Percentiles rank a stretch among this genome's conserved stretches.
These are phyloP conservation scores for Actinidia arguta DNA, from an alignment of 179 eudicot species.

Conservation along the genomic window DNA sequence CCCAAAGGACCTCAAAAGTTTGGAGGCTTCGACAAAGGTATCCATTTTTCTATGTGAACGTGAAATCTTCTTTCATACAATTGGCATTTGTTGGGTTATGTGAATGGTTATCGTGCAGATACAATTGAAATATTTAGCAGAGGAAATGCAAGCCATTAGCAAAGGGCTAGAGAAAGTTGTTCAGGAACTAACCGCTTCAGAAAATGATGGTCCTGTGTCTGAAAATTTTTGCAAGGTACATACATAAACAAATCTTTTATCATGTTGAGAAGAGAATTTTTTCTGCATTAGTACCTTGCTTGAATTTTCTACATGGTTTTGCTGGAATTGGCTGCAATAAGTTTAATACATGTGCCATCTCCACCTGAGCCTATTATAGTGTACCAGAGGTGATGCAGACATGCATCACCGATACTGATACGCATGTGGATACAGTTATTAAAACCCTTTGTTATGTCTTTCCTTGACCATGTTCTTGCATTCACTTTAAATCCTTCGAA, in stretches of 20 bases:
- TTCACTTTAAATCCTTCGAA: too few relatives aligned
- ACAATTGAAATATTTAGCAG: slow-evolving; percentile 85
- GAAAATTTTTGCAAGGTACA: slow-evolving; percentile 71
- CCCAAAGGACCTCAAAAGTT: slow-evolving; percentile 69
- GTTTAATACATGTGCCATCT: not conserved
- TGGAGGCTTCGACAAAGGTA: slow-evolving; percentile 92
- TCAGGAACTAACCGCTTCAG: slow-evolving; percentile 74
- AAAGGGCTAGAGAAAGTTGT: slow-evolving; percentile 87
- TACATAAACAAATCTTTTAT: not conserved
- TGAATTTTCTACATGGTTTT: not conserved
- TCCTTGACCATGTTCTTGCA: too few relatives aligned
- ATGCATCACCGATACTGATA: too few relatives aligned
- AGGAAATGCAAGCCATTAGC: slow-evolving; percentile 89
- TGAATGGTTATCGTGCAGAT: slow-evolving; percentile 49
- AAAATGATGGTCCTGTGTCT: slow-evolving; percentile 84
- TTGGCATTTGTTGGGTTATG: not conserved
- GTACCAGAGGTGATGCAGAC: not conserved
- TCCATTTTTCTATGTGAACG: not conserved
- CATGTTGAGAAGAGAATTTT: not conserved
- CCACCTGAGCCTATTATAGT: not conserved
- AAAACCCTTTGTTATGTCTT: too few relatives aligned
- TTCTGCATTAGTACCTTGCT: not conserved
- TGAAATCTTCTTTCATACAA: not conserved
- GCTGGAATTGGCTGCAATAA: not conserved
- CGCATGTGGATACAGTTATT: too few relatives aligned